phyloP scores from a whole-genome alignment of 2,329 filamentous ascomycete species.

The Sclerotinia glacialis region DNA sequence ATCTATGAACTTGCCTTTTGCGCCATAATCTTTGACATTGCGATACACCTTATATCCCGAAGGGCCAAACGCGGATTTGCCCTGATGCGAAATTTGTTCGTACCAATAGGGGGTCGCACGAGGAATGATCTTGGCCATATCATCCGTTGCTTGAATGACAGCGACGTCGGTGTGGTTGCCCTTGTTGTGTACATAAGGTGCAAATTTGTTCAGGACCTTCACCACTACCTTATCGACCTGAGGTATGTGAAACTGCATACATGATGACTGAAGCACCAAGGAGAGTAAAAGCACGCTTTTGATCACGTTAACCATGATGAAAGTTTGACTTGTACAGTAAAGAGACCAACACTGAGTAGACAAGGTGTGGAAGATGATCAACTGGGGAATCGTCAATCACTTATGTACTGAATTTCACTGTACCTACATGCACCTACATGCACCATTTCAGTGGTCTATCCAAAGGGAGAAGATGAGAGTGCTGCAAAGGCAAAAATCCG shows the following conservation, averaged over 20 bases:
- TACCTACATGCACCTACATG: not conserved
- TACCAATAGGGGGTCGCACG: constrained; percentile 28
- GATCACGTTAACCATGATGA: constrained; percentile 19
- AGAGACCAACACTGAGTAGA: not conserved
- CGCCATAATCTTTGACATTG: constrained; percentile 28
- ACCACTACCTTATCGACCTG: constrained; percentile 16
- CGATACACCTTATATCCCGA: constrained; percentile 26
- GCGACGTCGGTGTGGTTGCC: not conserved
- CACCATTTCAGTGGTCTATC: not conserved
- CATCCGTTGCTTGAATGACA: constrained; percentile 12
- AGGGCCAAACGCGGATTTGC: constrained; percentile 27
- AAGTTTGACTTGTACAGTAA: not conserved
- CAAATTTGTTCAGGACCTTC: constrained; percentile 19
- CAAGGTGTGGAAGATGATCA: not conserved
- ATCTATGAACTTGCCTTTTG: constrained; percentile 16
- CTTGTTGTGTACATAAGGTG: constrained; percentile 19
- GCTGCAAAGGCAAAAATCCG: not conserved
- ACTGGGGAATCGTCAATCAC: not conserved
- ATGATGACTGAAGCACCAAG: constrained; percentile 19
- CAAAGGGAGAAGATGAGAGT: not conserved
- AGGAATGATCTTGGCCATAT: constrained; percentile 17
- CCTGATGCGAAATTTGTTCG: constrained; percentile 27
- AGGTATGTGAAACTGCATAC: constrained; percentile 20
- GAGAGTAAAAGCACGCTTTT: constrained; percentile 4
- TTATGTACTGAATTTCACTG: constrained; percentile 2